Evolutionary conservation across 1,284 basidiomycete species (phyloP), one percentile per base, ranked within the genome.

Genomic region (Leccinum fuscescens): DNA sequence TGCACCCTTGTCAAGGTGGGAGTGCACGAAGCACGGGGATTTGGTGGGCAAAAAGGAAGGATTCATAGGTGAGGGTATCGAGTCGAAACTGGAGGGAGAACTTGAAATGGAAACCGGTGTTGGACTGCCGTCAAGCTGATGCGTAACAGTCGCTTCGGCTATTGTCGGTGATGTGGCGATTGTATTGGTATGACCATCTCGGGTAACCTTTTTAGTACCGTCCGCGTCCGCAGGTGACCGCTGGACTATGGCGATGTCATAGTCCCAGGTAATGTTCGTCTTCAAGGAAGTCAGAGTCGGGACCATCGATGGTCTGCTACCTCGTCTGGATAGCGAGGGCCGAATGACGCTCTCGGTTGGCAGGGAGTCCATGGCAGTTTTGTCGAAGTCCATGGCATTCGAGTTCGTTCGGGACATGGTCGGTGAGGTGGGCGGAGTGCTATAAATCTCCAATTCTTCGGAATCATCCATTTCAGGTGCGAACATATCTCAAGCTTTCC

Each of bases 11-110:
- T 92, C 90, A 57, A 94, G 86, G 65, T 91, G 84, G 0, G 90
- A 93, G 76, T 94, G 92, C 22, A 94, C 84, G 71, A 93, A 93
- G 72, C 90, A 94, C n/a, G 91, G 92, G 0, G 90, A 92, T 52
- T 80, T 78, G 58, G 79, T 75, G n/a, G 82, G 73, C 3, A 64
- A 31, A 49, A 61, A 62, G 22, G 64, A 66, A 3, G 72, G 24
- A 56, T 76, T 58, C 71, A 75, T 67, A 66, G 76, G 56, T 72
- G 67, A 67, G 73, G 71, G 68, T 73, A 70, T 73, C 68, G 68
- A 65, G 44, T 63, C 58, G 55, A 58, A 62, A 50, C 66, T 73
- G 31, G 66, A 73, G 12, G 68, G 69, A 9, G 74, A 76, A 35
- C 71, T 76, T 42, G 71, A 69, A 55, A 62, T 59, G 61, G 68